Conservation (phyloP, 495 filamentous ascomycete species). For the Penicillium longicatenatum region DNA sequence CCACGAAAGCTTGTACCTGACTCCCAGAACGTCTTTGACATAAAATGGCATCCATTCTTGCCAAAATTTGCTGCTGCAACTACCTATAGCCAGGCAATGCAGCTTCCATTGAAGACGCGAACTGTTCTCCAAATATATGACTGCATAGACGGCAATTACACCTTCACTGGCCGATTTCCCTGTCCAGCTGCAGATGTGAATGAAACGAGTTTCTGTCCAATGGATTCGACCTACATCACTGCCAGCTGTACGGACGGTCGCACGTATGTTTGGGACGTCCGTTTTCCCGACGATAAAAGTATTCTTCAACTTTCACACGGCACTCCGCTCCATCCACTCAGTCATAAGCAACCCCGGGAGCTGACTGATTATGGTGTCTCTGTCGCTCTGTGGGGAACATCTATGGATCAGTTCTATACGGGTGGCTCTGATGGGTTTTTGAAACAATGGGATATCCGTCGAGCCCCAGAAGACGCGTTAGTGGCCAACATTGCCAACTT, state of each 20-base stretch:
- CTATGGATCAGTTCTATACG: slow-evolving; percentile 75
- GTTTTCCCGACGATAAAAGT: slow-evolving; percentile 49
- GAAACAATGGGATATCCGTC: slow-evolving; percentile 80
- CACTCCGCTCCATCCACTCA: slow-evolving; percentile 61
- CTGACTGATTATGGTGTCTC: slow-evolving; percentile 78
- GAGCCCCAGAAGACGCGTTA: slow-evolving; percentile 58
- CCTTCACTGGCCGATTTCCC: slow-evolving; percentile 45
- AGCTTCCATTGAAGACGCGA: slow-evolving; percentile 40
- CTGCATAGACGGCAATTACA: slow-evolving; percentile 2
- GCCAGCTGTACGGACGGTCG: slow-evolving; percentile 83
- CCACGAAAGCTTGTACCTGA: slow-evolving; percentile 48
- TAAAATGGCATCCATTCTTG: slow-evolving; percentile 71
- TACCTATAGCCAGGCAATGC: slow-evolving; percentile 27
- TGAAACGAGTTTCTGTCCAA: slow-evolving; percentile 62
- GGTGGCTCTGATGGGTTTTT: slow-evolving; percentile 86
- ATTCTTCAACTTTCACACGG: slow-evolving; percentile 74
- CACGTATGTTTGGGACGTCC: slow-evolving; percentile 83
- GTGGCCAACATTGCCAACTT: slow-evolving; percentile 60
- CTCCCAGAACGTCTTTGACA: slow-evolving; percentile 76
- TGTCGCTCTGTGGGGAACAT: slow-evolving; percentile 76
- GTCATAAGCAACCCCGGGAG: slow-evolving; percentile 59
- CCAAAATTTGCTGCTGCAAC: slow-evolving; percentile 63
- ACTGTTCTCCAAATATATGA: slow-evolving; percentile 59
- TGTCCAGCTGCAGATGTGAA: slow-evolving; percentile 87
- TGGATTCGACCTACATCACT: slow-evolving; percentile 62